These are phyloP conservation scores for Camellia japonica DNA, from an alignment of 148 eudicot species.

Conservation along the genomic window DNA sequence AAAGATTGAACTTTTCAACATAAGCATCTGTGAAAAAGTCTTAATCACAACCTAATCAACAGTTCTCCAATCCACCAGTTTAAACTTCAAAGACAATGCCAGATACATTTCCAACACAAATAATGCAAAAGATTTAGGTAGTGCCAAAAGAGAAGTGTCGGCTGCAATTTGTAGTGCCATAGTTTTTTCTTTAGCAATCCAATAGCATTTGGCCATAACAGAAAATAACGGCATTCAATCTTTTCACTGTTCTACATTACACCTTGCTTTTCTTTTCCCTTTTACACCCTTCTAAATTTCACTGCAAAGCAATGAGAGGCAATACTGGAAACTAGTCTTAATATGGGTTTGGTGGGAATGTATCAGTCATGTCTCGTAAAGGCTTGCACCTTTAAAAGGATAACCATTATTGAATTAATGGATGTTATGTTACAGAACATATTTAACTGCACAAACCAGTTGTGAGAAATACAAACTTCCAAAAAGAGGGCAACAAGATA, in stretches of 20 bases:
- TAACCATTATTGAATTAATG: too few relatives aligned
- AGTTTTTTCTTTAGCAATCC: not conserved
- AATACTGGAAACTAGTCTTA: too few relatives aligned
- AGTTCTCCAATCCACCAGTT: not conserved
- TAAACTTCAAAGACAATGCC: not conserved
- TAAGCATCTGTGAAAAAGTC: not conserved
- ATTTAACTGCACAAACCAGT: too few relatives aligned
- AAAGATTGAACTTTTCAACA: not conserved
- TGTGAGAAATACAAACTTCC: too few relatives aligned
- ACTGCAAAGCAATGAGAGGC: too few relatives aligned
- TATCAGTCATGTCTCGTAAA: not conserved
- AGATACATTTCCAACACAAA: not conserved
- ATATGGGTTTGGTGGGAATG: too few relatives aligned
- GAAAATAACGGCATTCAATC: not conserved
- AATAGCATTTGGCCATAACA: not conserved
- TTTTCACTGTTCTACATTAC: not conserved
- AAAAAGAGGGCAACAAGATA: too few relatives aligned
- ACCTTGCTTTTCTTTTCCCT: not conserved
- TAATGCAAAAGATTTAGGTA: not conserved
- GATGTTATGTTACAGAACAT: too few relatives aligned
- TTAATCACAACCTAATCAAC: not conserved
- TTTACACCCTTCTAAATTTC: not conserved
- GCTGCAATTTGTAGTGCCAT: not conserved
- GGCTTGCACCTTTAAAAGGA: too few relatives aligned
- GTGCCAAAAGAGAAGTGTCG: not conserved